Base-by-base conservation (phyloP, 1,139 yeast species). In the Sugiyamaella neomexicana region DNA sequence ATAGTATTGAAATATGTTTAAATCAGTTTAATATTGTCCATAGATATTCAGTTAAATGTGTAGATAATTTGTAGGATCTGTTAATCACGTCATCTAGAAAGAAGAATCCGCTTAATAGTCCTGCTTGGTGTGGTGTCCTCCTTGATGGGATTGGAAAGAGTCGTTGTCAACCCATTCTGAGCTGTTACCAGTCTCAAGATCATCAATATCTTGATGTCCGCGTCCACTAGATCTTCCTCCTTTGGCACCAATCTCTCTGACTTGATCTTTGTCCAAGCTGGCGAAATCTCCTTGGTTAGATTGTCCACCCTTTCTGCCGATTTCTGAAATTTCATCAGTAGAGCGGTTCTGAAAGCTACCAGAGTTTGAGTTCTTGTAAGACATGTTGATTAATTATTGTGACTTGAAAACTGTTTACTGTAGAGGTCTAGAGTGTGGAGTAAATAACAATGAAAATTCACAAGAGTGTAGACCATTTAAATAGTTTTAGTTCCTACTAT, bases 291-390 rank as follows among this genome's bases (percentile, higher is more conserved):
- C 43, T 17, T 39, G 43, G 23, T 37, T 37, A 13, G n/a, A 9
- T 9, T 17, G 43, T 16, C 43, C 43, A 16, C 43, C 43, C 27
- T 15, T 39, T 39, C 43, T 39, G 2, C 43, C 43, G 25, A 37
- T 42, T 37, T 37, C 40, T 3, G 17, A 17, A 39, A 39, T 27
- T 16, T 39, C 27, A 7, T 34, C 38, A 7, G 16, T 2, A 13
- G 38, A 8, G 15, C 8, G 27, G 27, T 16, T 16, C 16, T 39
- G 43, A 12, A 17, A 39, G 13, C 9, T 39, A 5, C 43, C 43
- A 5, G 27, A n/a, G 13, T 39, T 39, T 39, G 27, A 9, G 17
- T 39, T 39, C 16, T n/a, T 39, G n/a, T 39, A 23, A 8, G 43
- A 39, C 43, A 39, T 39, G 23, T 17, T 39, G 15, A 8, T 13